phyloP scores from a whole-genome alignment of 225 moss, liverwort and hornwort species.

The Neckera pumila region DNA sequence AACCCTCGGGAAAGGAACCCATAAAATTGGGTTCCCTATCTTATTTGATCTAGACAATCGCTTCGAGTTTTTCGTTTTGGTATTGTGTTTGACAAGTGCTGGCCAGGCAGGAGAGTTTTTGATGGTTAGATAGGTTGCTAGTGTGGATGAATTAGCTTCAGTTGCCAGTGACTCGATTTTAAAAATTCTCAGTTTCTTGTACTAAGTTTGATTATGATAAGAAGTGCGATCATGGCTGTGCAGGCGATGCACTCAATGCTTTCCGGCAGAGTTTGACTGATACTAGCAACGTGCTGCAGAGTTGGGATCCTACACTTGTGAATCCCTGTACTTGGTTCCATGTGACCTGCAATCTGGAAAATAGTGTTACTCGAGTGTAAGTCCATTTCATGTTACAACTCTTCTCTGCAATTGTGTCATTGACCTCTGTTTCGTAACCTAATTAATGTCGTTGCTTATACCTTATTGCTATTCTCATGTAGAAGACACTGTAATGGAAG shows the following conservation, averaged over 20 bases:
- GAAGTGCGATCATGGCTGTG: constrained; percentile 8
- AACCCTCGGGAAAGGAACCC: neutral
- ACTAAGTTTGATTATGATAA: neutral
- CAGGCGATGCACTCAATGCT: constrained; percentile 80
- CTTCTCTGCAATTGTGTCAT: neutral
- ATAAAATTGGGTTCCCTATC: neutral
- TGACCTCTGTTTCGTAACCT: neutral
- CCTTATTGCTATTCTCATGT: neutral
- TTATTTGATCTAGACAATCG: neutral
- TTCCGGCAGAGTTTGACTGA: constrained; percentile 47
- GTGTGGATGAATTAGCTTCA: neutral
- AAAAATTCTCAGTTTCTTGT: neutral
- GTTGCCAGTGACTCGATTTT: neutral
- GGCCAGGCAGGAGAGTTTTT: neutral
- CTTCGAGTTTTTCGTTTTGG: neutral
- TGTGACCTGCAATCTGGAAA: constrained; percentile 72
- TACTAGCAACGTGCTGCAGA: constrained; percentile 73
- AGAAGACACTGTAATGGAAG: neutral
- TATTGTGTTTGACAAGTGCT: neutral
- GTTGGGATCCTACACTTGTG: constrained; percentile 87
- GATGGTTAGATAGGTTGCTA: neutral
- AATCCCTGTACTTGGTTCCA: constrained; percentile 99
- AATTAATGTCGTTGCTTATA: neutral
- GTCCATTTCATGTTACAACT: neutral
- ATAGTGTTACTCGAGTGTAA: constrained; percentile 71